Evolutionary conservation across 164 flowering plant genomes (phyloP), one percentile per base, ranked within the genome.

Genomic region (Echeveria elegans): DNA sequence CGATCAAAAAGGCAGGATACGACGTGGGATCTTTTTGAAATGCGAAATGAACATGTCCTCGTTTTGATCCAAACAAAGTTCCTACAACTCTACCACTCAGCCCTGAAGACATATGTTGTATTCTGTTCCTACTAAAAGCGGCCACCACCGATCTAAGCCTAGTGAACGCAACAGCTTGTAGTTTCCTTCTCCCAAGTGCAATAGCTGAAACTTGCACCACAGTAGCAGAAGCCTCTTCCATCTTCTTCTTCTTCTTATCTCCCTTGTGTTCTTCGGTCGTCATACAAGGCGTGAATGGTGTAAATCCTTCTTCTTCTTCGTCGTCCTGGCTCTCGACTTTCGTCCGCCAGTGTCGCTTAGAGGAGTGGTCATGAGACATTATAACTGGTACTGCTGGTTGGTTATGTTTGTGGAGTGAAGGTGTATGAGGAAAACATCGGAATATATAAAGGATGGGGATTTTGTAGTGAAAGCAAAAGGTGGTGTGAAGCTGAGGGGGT

Each of bases 11-110:
- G 11, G 81, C 82, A 1, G 91, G 91, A 0, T 58, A 66, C 0
- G 84, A 72, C 11, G 8, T 74, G 59, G 84, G 77, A 19, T 80
- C 83, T 69, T 61, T 78, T 65, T 86, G 91, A 59, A 86, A 76
- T 10, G 86, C 84, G 28, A 86, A 82, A 66, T 83, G 83, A 2
- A 86, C 87, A 45, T 81, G 85, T 1, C 91, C 91, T 2, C 79
- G 73, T 14, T 81, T 73, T 40, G 72, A 58, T 0, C 91, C 91
- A 41, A 84, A 86, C 5, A 86, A 81, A 43, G 91, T 86, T 0
- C 88, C 91, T 0, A 78, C 74, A 6, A 78, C 84, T 43, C 81
- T 43, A n/a, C 78, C 19, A 0, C 86, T 79, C 7, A 82, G 81
- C 0, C 76, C 75, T 5, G 40, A 37, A 11, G 75, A 70, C 6